Base-by-base conservation (phyloP, 371 early-diverging fungal genomes). In the Rhizomucor miehei region DNA sequence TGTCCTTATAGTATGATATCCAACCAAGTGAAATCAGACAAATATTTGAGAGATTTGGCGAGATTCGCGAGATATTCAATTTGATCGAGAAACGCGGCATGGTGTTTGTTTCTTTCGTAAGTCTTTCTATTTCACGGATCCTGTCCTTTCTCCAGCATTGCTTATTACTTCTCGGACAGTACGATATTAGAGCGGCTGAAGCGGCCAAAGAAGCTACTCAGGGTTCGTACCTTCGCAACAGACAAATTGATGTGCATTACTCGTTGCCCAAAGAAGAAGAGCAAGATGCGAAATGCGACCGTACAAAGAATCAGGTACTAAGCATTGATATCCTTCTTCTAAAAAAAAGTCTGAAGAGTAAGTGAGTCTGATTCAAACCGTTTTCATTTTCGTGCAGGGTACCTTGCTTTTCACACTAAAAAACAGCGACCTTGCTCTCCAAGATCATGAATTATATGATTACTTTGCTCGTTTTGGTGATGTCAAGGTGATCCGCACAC, bases 241-340 rank as follows among this genome's bases (percentile, higher is more conserved):
- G 81, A 50, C 63, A 71, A 54, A 71, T 82, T 47, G 82, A 82
- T 57, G 78, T 82, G 12, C 81, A 80, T 51, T 82, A 77, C 64
- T 80, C 81, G n/a, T 50, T 82, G 13, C 82, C 82, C 13, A 80
- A 80, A 44, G 79, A 75, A 45, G 74, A 78, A 51, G 74, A 79
- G 48, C 65, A 72, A 35, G 59, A 66, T 36, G 64, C 67, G 25
- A 58, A 62, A 54, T 80, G 81, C 59, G 81, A 80, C 51, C 51
- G 69, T 53, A 65, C 63, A 24, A 80, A 77, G 36, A 82, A 82
- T 47, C 82, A 82, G 76, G 81, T 76, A 62, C 12, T 14, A 23
- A 23, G 6, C 47, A 25, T n/a, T 12, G 19, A 5, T 43, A 24
- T 3, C 14, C 9, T 5, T 11, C 14, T 29, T 45, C 10, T 13